Base-by-base conservation (phyloP, 768 basidiomycete species). In the Pulveroboletus sp. region DNA sequence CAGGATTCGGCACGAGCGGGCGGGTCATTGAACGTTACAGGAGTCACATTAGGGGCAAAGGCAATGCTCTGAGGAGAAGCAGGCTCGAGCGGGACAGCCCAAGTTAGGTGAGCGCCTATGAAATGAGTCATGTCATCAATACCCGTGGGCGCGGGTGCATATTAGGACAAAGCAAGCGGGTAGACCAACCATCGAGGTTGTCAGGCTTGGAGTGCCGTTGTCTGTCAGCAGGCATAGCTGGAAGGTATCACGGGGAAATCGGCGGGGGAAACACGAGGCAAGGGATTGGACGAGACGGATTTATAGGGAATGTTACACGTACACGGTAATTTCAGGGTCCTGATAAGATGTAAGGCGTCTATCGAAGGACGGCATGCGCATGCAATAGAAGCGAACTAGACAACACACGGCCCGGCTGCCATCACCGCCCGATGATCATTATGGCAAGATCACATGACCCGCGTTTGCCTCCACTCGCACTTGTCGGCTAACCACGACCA, bases 1-100 rank as follows among this genome's bases (percentile, higher is more conserved):
- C 53, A 49, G 23, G 70, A 57, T 14, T 74, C 67, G 21, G 71
- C 60, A 8, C 72, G 63, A 13, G 60, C 55, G 23, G 72, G 71
- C 9, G 74, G 73, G 5, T 79, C 77, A 55, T 73, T 76, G 69
- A 76, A 85, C 16, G 80, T 76, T 40, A 73, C 72, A 12, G 83
- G 79, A 2, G 82, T 83, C 47, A 83, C 58, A 47, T 75, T 80
- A 49, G 80, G 75, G 38, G 76, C 76, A 61, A 85, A 86, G 21
- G 79, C 75, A 60, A 84, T 72, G 55, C 49, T 66, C 47, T 65
- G 72, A 29, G 62, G 64, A 40, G 66, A 60, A 31, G 65, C 47
- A 41, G 72, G 60, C 48, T 79, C 77, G 46, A 73, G 57, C 16
- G 73, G 71, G 24, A 71, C 43, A 2, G 75, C 69, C 79, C 77